These are phyloP conservation scores for Hemisphaericaspora subhashii DNA, from an alignment of 1,139 yeast species.

Conservation along the genomic window DNA sequence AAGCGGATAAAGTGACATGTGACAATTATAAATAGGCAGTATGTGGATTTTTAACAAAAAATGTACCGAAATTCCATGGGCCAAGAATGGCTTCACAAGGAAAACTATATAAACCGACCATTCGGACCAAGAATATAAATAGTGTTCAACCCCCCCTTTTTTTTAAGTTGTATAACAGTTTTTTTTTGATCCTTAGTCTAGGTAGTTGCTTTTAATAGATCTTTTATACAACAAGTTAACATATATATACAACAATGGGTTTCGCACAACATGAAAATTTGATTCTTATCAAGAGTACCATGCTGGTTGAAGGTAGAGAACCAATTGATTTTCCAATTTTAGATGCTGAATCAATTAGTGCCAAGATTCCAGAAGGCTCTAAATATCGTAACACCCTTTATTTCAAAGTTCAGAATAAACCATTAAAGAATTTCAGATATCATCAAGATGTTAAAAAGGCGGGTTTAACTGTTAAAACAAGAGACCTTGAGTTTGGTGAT, in stretches of 20 bases:
- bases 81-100: too few relatives aligned
- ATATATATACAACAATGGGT: slow-evolving; percentile 6
- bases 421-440: slow-evolving; percentile 35
- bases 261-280: slow-evolving; percentile 28
- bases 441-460: slow-evolving; percentile 41
- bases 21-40: too few relatives aligned
- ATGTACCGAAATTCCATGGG: too few relatives aligned
- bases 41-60: too few relatives aligned
- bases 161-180: too few relatives aligned
- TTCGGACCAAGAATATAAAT: too few relatives aligned
- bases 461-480: slow-evolving; percentile 36
- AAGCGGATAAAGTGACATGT: neutral
- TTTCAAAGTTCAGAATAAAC: slow-evolving; percentile 33
- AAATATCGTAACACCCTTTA: slow-evolving; percentile 35
- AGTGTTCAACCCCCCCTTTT: too few relatives aligned
- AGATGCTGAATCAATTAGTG: slow-evolving; percentile 29
- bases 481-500: slow-evolving; percentile 33
- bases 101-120: too few relatives aligned
- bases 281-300: slow-evolving; percentile 33
- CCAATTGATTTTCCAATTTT: slow-evolving; percentile 27
- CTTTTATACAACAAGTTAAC: neutral
- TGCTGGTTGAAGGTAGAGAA: slow-evolving; percentile 33
- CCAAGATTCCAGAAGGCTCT: slow-evolving; percentile 42
- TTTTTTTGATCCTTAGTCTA: too few relatives aligned
- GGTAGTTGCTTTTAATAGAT: neutral